phyloP scores from a whole-genome alignment of 1,284 basidiomycete species.

The Phaffia rhodozyma region DNA sequence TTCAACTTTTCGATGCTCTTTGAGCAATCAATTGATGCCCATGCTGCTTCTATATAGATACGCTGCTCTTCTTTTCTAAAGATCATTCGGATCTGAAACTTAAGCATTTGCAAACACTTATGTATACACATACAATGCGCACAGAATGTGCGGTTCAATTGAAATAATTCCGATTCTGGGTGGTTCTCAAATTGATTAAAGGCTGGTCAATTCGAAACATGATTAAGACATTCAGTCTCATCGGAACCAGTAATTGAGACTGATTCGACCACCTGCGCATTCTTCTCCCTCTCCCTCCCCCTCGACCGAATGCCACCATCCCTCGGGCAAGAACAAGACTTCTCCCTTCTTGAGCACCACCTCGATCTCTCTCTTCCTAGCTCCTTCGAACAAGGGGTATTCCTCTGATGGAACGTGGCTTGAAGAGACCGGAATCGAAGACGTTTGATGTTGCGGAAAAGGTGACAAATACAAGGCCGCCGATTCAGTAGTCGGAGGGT shows the following conservation, averaged over 20 bases:
- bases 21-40: background rate
- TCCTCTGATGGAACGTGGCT: background rate
- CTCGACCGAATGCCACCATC: constrained; percentile 17
- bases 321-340: constrained; percentile 7
- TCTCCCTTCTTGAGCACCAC: constrained; percentile 8
- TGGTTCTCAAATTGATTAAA: too few relatives aligned
- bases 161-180: too few relatives aligned
- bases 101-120: too few relatives aligned
- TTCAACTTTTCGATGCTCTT: background rate
- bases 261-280: background rate
- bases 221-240: background rate
- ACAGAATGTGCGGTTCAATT: too few relatives aligned
- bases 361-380: background rate
- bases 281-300: background rate
- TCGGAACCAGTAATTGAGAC: constrained; percentile 14
- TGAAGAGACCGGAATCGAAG: constrained; percentile 10
- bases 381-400: background rate
- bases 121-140: too few relatives aligned
- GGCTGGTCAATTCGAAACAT: too few relatives aligned
- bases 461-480: constrained; percentile 8
- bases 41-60: background rate
- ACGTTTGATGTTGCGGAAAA: constrained; percentile 16
- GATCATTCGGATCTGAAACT: too few relatives aligned
- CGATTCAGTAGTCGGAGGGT: background rate
- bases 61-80: background rate